These are phyloP conservation scores for Scedosporium boydii DNA, from an alignment of 2,329 filamentous ascomycete species.

Conservation along the genomic window DNA sequence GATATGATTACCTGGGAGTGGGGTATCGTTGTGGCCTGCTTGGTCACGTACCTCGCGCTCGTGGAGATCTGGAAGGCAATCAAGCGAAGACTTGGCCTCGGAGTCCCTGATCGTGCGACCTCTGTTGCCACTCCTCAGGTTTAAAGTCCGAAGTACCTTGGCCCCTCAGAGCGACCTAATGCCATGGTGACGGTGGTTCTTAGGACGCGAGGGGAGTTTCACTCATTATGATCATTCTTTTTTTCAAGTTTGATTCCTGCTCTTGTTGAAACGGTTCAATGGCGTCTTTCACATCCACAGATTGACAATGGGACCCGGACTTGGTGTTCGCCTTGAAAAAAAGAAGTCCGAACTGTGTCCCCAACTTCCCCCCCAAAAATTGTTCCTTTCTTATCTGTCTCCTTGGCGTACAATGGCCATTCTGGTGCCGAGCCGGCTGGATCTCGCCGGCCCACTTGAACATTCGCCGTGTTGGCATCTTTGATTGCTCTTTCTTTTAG, in stretches of 20 bases:
- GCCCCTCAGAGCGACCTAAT: neutral
- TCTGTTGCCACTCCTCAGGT: neutral
- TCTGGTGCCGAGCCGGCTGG: neutral
- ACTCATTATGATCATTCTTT: neutral
- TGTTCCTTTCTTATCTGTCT: neutral
- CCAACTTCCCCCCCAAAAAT: neutral
- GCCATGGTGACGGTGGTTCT: neutral
- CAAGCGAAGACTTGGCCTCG: conserved; percentile 42
- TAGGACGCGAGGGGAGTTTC: neutral
- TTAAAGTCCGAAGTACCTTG: neutral
- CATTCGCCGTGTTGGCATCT: neutral
- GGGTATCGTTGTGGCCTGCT: conserved; percentile 53
- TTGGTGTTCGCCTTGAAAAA: neutral
- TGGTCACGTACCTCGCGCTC: conserved; percentile 50
- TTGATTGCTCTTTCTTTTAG: neutral
- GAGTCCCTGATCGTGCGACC: conserved; percentile 13
- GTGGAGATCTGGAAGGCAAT: conserved; percentile 61
- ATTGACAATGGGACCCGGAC: neutral
- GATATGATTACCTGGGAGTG: conserved; percentile 61
- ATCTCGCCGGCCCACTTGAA: neutral
- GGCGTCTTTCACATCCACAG: neutral
- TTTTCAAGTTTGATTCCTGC: neutral
- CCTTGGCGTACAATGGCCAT: neutral
- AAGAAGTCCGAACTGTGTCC: neutral
- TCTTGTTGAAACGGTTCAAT: neutral